Evolutionary conservation across 768 basidiomycete genomes (phyloP).

Genomic region (Hygrophorus pudorinus): DNA sequence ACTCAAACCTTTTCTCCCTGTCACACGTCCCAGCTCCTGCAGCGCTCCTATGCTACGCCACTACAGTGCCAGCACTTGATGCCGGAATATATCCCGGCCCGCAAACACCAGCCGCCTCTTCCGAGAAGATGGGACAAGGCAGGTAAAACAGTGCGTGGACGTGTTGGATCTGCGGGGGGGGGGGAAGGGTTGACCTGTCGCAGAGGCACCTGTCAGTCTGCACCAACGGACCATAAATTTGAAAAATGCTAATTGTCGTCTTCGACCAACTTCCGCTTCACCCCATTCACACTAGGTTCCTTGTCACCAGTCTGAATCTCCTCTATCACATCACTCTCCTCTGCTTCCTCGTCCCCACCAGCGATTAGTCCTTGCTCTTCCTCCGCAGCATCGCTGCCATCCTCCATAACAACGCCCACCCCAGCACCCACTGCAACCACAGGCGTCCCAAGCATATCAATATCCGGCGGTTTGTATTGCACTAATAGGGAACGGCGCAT

Average conservation of each 20-base stretch:
- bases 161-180: too few relatives aligned
- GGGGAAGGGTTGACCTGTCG: too few relatives aligned
- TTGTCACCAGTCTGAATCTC: slow-evolving; percentile 53
- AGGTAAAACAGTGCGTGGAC: too few relatives aligned
- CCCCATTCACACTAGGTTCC: slow-evolving; percentile 47
- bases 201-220: too few relatives aligned
- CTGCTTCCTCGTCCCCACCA: slow-evolving; percentile 66
- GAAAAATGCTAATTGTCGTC: slow-evolving; percentile 60
- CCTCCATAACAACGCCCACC: slow-evolving; percentile 29
- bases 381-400: slow-evolving; percentile 62
- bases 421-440: slow-evolving; percentile 23
- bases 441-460: slow-evolving; percentile 50
- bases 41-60: too few relatives aligned
- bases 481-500: slow-evolving; percentile 49
- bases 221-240: too few relatives aligned
- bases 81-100: too few relatives aligned
- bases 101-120: too few relatives aligned
- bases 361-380: slow-evolving; percentile 74
- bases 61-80: too few relatives aligned
- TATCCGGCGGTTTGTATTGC: slow-evolving; percentile 58
- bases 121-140: too few relatives aligned
- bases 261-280: slow-evolving; percentile 74
- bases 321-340: slow-evolving; percentile 79
- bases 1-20: too few relatives aligned
- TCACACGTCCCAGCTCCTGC: too few relatives aligned